These are phyloP conservation scores for Hypoxylon rickii DNA, from an alignment of 495 filamentous ascomycete genomes.

Conservation along the genomic window DNA sequence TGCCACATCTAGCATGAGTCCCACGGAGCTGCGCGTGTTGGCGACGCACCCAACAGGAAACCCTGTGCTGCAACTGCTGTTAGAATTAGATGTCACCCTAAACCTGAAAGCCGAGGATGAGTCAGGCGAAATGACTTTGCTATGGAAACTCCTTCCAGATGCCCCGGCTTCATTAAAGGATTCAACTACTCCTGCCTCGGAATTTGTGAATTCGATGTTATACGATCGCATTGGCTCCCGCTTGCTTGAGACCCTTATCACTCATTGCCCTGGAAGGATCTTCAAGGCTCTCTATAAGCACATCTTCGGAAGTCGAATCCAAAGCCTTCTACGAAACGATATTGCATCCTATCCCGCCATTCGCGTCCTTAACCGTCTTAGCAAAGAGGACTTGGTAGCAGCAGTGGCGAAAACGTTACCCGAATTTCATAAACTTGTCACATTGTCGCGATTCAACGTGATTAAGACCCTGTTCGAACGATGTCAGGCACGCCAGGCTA, in stretches of 20 bases:
- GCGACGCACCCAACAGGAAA: slow-evolving; percentile 88
- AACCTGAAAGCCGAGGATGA: slow-evolving; percentile 65
- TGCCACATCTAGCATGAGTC: slow-evolving; percentile 69
- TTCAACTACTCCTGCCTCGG: slow-evolving; percentile 45
- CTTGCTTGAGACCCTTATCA: slow-evolving; percentile 82
- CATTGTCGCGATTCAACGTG: slow-evolving; percentile 74
- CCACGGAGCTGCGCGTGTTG: slow-evolving; percentile 74
- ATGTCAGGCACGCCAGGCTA: slow-evolving; percentile 64
- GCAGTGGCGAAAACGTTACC: slow-evolving; percentile 70
- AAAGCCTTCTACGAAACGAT: slow-evolving; percentile 80
- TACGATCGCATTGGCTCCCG: slow-evolving; percentile 90
- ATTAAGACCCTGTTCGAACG: slow-evolving; percentile 82
- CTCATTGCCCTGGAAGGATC: slow-evolving; percentile 76
- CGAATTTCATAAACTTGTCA: slow-evolving; percentile 68
- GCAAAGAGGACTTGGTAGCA: slow-evolving; percentile 77
- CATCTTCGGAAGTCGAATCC: slow-evolving; percentile 75
- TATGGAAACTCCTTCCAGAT: slow-evolving; percentile 49
- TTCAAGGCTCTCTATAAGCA: slow-evolving; percentile 83
- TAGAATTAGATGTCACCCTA: slow-evolving; percentile 79
- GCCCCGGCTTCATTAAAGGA: slow-evolving; percentile 51
- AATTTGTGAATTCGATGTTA: slow-evolving; percentile 81
- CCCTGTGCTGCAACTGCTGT: slow-evolving; percentile 81
- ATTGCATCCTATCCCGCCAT: slow-evolving; percentile 85
- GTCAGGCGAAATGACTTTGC: slow-evolving; percentile 37
- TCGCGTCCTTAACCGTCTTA: slow-evolving; percentile 76